Percentiles rank a stretch among this genome's conserved stretches.
phyloP scores from a whole-genome alignment of 2,329 filamentous ascomycete species.

The Scedosporium dehoogii region DNA sequence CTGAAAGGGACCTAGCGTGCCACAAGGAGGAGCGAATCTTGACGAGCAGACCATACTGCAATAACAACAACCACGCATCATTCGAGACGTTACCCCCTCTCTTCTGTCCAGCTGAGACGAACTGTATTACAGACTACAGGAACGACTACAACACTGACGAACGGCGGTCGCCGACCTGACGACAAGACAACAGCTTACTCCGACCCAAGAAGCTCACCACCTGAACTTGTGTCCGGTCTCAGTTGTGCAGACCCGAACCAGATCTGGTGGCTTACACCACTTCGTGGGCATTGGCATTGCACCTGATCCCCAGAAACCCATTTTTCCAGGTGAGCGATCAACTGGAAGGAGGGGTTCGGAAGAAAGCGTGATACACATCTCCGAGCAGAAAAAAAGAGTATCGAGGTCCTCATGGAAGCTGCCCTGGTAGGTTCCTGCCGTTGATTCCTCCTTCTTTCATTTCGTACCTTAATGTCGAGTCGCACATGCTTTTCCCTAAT shows the following conservation, averaged over 20 bases:
- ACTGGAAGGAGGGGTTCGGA: constrained; percentile 4
- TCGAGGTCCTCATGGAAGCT: background rate
- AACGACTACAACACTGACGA: background rate
- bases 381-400: background rate
- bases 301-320: background rate
- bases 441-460: background rate
- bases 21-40: background rate
- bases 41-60: background rate
- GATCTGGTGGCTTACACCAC: background rate
- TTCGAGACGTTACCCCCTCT: background rate
- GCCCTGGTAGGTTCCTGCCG: background rate
- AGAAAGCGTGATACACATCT: constrained; percentile 2
- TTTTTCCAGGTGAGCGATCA: background rate
- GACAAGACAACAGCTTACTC: background rate
- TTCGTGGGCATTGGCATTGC: background rate
- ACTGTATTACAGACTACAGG: background rate
- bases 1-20: background rate
- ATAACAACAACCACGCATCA: background rate
- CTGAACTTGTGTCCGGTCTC: constrained; percentile 2
- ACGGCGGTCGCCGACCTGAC: constrained; percentile 3
- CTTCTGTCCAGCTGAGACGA: background rate
- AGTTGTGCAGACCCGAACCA: constrained; percentile 7
- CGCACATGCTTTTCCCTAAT: background rate
- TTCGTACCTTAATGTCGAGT: background rate
- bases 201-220: background rate